phyloP scores from a whole-genome alignment of 129 eudicot genomes.

The Solidago caesia region DNA sequence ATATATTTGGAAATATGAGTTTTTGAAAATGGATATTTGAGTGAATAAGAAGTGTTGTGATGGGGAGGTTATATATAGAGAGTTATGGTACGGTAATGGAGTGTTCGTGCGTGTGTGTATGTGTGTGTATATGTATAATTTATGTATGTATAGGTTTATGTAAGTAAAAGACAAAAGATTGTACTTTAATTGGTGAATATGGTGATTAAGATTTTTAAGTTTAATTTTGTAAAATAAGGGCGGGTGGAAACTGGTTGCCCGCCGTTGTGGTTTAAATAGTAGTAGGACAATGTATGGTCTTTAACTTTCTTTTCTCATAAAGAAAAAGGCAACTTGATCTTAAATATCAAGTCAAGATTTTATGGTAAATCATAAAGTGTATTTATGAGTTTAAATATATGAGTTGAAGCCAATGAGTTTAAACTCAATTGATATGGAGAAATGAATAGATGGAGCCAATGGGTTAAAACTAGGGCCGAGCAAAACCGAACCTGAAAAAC shows the following conservation, averaged over 20 bases:
- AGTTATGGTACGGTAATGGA: slow-evolving; percentile 16
- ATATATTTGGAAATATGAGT: background rate
- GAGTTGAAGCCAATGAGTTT: too few relatives aligned
- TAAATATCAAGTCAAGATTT: too few relatives aligned
- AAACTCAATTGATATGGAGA: too few relatives aligned
- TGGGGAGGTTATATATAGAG: slow-evolving; percentile 41
- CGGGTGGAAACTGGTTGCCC: slow-evolving; percentile 26
- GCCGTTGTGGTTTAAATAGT: slow-evolving; percentile 33
- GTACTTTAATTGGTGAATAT: background rate
- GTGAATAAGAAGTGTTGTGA: slow-evolving; percentile 32
- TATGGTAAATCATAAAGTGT: too few relatives aligned
- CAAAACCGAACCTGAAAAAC: too few relatives aligned
- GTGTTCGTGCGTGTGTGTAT: slow-evolving; percentile 16
- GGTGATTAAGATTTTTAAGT: background rate
- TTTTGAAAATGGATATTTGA: slow-evolving; percentile 3
- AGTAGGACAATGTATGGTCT: background rate
- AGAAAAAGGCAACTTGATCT: slow-evolving; percentile 2
- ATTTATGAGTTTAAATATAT: too few relatives aligned
- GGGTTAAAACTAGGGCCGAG: too few relatives aligned
- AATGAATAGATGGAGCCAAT: too few relatives aligned
- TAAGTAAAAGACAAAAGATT: slow-evolving; percentile 29
- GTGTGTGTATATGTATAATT: background rate
- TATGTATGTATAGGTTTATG: background rate
- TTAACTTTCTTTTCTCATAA: background rate
- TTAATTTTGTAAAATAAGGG: slow-evolving; percentile 28